These are phyloP conservation scores for Camelina hispida DNA, from an alignment of 345 rosid species.

Conservation along the genomic window DNA sequence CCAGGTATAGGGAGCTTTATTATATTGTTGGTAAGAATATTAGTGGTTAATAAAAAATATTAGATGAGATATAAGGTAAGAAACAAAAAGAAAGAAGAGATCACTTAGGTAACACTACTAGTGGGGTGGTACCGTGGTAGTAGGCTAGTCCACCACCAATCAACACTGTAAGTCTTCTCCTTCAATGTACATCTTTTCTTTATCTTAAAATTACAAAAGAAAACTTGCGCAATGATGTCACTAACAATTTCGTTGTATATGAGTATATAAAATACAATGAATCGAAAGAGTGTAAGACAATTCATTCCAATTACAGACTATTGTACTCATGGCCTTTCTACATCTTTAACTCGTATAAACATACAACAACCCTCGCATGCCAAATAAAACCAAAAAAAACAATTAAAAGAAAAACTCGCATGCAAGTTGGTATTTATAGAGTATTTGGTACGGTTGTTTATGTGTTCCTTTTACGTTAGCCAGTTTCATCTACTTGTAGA, in stretches of 20 bases:
- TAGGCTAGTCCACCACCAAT: constrained; percentile 37
- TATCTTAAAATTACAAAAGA: constrained; percentile 3
- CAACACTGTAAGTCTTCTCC: constrained; percentile 40
- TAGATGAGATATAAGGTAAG: too few relatives aligned
- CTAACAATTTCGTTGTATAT: not conserved
- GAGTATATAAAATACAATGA: constrained; percentile 17
- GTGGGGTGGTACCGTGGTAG: constrained; percentile 16
- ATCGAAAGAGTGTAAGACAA: constrained; percentile 39
- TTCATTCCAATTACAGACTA: not conserved
- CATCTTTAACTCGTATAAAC: constrained; percentile 18
- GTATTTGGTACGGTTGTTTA: constrained; percentile 38
- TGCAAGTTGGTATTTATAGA: constrained; percentile 38
- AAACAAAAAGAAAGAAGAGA: not conserved
- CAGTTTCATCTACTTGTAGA: constrained; percentile 29
- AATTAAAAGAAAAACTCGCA: constrained; percentile 17
- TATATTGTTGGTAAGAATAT: too few relatives aligned
- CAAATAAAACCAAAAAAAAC: not conserved
- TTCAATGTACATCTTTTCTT: constrained; percentile 30
- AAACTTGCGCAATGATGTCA: constrained; percentile 37
- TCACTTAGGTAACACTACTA: constrained; percentile 36
- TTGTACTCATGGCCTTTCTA: constrained; percentile 23
- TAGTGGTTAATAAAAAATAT: too few relatives aligned
- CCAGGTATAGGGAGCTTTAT: too few relatives aligned
- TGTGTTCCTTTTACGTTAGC: constrained; percentile 42
- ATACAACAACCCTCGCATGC: constrained; percentile 30